Percentiles rank a stretch among this genome's conserved stretches.
Conservation (phyloP, 768 basidiomycete species). For the Russula foetens region DNA sequence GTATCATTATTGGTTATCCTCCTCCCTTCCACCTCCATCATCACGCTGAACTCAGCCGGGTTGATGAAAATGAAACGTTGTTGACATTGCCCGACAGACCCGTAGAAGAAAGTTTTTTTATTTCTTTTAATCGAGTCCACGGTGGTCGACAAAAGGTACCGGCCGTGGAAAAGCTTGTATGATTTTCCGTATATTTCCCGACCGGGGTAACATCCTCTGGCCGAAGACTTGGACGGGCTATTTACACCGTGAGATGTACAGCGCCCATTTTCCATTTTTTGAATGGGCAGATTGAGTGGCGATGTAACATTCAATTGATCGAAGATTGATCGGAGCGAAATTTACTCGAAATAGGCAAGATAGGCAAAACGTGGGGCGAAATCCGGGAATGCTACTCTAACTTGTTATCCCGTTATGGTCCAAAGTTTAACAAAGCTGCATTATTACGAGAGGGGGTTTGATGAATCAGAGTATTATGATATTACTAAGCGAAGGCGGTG, state of each 20-base stretch:
- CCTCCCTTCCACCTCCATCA: background rate
- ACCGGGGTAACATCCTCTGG: background rate
- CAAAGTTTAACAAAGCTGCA: background rate
- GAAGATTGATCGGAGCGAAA: background rate
- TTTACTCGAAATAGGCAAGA: conserved; percentile 5
- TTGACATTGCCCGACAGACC: too few species aligned
- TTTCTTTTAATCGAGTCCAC: too few species aligned
- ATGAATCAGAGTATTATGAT: background rate
- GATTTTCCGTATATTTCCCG: background rate
- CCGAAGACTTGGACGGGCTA: background rate
- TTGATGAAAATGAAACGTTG: background rate
- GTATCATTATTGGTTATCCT: conserved; percentile 1
- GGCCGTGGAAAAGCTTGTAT: too few species aligned
- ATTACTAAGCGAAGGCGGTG: conserved; percentile 41
- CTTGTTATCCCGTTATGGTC: background rate
- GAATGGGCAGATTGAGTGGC: background rate
- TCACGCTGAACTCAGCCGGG: background rate
- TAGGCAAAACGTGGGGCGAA: background rate
- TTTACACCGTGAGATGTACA: background rate
- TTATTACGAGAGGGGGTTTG: background rate
- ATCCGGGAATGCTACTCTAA: background rate
- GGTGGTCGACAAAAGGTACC: too few species aligned
- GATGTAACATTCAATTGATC: background rate
- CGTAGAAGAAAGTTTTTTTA: too few species aligned
- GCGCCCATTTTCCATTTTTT: background rate